Evolutionary conservation across 306 rosid genomes (phyloP).

Genomic region (Phaseolus lunatus): DNA sequence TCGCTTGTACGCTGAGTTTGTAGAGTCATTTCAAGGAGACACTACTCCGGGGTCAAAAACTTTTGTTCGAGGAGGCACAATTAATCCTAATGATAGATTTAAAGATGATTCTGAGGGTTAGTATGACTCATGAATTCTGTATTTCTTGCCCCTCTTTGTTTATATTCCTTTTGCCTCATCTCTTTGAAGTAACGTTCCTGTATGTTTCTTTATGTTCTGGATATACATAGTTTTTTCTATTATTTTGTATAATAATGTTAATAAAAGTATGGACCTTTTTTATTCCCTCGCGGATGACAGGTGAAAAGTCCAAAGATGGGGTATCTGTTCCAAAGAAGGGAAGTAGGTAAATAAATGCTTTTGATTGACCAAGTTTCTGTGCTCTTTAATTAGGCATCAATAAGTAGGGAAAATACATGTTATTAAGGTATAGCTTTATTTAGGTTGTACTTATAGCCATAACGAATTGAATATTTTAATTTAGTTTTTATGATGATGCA

Average conservation of each 20-base stretch:
- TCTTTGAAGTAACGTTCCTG: constrained; percentile 49
- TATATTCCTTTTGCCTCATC: constrained; percentile 43
- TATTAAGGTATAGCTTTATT: constrained; percentile 52
- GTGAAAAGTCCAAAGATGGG: constrained; percentile 99
- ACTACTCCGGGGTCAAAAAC: constrained; percentile 85
- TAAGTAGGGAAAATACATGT: constrained; percentile 52
- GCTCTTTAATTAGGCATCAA: constrained; percentile 63
- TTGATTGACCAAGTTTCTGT: constrained; percentile 87
- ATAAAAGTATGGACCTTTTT: constrained; percentile 97
- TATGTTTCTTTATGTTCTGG: constrained; percentile 61
- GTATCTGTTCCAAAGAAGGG: constrained; percentile 99
- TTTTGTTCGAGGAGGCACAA: constrained; percentile 96
- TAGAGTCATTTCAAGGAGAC: constrained; percentile 99
- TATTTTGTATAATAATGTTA: constrained; percentile 75
- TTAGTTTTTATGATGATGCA: constrained; percentile 30
- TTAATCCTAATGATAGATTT: constrained; percentile 79
- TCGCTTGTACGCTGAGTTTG: constrained; percentile 88
- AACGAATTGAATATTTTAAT: constrained; percentile 27
- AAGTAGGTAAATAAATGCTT: constrained; percentile 99
- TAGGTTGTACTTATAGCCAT: constrained; percentile 43
- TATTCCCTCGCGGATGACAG: constrained; percentile 99
- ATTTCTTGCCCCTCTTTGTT: constrained; percentile 36
- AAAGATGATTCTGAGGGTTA: constrained; percentile 79
- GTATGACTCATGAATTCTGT: constrained; percentile 48
- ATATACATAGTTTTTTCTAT: constrained; percentile 70